phyloP scores from a whole-genome alignment of 257 asterid genomes.

The Lycium ferocissimum region DNA sequence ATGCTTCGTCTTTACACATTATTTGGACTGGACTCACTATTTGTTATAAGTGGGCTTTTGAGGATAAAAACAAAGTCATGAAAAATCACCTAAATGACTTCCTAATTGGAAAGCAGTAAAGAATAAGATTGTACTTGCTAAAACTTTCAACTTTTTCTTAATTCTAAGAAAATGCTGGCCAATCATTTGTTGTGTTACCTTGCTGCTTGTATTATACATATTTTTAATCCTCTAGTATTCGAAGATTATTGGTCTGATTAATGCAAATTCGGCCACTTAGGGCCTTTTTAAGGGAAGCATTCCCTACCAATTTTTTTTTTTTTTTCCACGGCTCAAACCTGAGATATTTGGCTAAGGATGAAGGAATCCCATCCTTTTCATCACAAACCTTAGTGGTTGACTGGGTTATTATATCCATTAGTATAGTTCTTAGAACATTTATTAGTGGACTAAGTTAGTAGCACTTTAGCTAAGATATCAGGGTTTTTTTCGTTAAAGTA shows the following conservation, averaged over 20 bases:
- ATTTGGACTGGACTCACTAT: conserved; percentile 27
- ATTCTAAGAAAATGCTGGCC: not conserved
- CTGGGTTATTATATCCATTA: not conserved
- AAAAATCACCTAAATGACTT: conserved; percentile 32
- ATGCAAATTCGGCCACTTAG: too few relatives aligned
- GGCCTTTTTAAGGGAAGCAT: too few relatives aligned
- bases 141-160: not conserved
- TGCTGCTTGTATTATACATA: not conserved
- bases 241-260: too few relatives aligned
- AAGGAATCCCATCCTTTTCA: too few relatives aligned
- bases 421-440: not conserved
- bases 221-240: too few relatives aligned
- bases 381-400: too few relatives aligned
- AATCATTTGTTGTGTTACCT: conserved; percentile 8
- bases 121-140: not conserved
- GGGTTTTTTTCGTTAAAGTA: conserved; percentile 22
- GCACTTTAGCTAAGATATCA: not conserved
- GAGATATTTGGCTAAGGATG: too few relatives aligned
- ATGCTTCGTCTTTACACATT: not conserved
- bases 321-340: too few relatives aligned
- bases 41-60: conserved; percentile 24
- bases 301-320: too few relatives aligned
- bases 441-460: not conserved
- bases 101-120: conserved; percentile 44
- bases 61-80: not conserved